A percentile compares a stretch with the other conserved stretches of the same genome.
phyloP scores from a whole-genome alignment of 495 filamentous ascomycete species.

The Hypoxylon lienhwacheense region DNA sequence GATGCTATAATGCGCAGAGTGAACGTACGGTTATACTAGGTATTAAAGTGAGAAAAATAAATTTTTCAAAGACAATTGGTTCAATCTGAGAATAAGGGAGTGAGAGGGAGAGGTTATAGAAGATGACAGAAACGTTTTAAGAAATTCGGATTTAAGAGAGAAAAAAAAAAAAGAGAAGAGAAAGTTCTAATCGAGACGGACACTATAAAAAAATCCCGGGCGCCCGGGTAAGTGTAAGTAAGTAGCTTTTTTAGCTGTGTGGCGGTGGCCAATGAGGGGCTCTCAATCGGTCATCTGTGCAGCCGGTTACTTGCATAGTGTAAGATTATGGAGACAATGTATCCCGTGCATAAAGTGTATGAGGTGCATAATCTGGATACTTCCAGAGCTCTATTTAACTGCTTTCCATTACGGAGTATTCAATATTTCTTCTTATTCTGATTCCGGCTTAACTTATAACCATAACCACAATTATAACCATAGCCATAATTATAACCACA shows the following conservation, averaged over 20 bases:
- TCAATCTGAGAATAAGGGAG: slow-evolving; percentile 1
- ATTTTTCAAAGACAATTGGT: too few species aligned
- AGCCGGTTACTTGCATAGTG: neutral
- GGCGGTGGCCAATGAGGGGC: slow-evolving; percentile 27
- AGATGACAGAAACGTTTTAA: slow-evolving; percentile 12
- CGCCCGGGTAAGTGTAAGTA: neutral
- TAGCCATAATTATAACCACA: too few species aligned
- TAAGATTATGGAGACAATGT: neutral
- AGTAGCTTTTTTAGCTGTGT: slow-evolving; percentile 16
- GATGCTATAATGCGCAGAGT: neutral
- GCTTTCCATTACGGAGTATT: too few species aligned
- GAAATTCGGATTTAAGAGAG: slow-evolving; percentile 31
- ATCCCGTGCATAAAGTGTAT: too few species aligned
- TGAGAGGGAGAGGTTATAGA: neutral
- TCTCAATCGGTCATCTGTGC: slow-evolving; percentile 19
- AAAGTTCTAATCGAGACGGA: neutral
- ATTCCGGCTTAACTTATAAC: too few species aligned
- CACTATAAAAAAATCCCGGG: slow-evolving; percentile 1
- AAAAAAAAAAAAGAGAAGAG: too few species aligned
- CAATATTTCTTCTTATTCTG: too few species aligned
- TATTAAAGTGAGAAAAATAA: neutral
- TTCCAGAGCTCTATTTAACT: too few species aligned
- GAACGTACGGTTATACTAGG: neutral
- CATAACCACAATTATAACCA: too few species aligned
- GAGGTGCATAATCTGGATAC: too few species aligned